phyloP scores from a whole-genome alignment of 1,284 basidiomycete species.

The Malassezia yamatoensis region DNA sequence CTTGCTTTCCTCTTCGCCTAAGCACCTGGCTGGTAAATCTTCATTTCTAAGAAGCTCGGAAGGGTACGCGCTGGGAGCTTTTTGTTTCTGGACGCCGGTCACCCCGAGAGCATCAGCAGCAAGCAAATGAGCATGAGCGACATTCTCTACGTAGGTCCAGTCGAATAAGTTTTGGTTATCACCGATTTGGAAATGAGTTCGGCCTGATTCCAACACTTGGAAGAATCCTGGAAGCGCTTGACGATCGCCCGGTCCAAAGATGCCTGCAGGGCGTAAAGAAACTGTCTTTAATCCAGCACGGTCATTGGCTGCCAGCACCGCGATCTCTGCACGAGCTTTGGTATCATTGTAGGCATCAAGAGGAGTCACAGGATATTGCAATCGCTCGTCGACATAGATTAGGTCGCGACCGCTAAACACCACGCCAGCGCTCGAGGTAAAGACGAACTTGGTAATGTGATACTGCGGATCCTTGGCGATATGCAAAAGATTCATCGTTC shows the following conservation, averaged over 20 bases:
- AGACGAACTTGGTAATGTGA: conserved; percentile 76
- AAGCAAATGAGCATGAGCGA: conserved; percentile 85
- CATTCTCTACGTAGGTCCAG: conserved; percentile 94
- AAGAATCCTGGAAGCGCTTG: conserved; percentile 74
- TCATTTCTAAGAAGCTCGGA: conserved; percentile 46
- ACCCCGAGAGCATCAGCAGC: conserved; percentile 70
- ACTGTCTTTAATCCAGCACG: conserved; percentile 73
- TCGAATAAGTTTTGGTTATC: conserved; percentile 89
- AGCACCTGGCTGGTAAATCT: conserved; percentile 22
- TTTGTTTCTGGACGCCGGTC: conserved; percentile 43
- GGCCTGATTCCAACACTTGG: conserved; percentile 64
- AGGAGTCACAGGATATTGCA: conserved; percentile 63
- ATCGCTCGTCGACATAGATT: conserved; percentile 78
- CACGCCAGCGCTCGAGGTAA: conserved; percentile 87
- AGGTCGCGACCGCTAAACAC: conserved; percentile 76
- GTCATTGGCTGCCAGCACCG: conserved; percentile 76
- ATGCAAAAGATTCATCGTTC: conserved; percentile 74
- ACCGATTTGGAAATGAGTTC: conserved; percentile 88
- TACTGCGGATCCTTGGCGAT: conserved; percentile 55
- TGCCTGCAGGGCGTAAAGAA: conserved; percentile 83
- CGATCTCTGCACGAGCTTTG: conserved; percentile 68
- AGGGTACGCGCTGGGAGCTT: conserved; percentile 14
- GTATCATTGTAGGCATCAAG: conserved; percentile 92
- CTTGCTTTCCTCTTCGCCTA: conserved; percentile 24
- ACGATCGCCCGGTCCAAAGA: conserved; percentile 90